phyloP scores from a whole-genome alignment of 331 rosid species.

The Acacia pycnantha region DNA sequence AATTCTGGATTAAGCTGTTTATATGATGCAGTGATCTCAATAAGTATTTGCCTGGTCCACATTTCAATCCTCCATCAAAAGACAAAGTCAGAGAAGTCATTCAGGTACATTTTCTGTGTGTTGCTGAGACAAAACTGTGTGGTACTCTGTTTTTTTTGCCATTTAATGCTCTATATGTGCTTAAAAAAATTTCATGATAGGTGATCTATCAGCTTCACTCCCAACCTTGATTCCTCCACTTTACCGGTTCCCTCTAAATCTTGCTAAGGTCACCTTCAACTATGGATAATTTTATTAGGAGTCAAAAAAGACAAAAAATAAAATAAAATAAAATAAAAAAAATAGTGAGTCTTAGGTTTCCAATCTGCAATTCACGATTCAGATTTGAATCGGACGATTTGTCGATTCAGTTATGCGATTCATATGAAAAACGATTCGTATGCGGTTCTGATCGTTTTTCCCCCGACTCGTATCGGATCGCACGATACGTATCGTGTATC shows the following conservation, averaged over 20 bases:
- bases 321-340: no score
- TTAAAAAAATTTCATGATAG: background rate
- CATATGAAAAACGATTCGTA: no score
- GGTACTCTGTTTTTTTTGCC: background rate
- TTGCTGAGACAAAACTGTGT: conserved; percentile 15
- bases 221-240: background rate
- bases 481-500: no score
- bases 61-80: conserved; percentile 79
- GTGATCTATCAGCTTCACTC: background rate
- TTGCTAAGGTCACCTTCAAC: background rate
- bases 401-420: no score
- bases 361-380: no score
- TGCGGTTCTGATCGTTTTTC: no score
- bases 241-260: background rate
- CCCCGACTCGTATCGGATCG: no score
- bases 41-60: conserved; percentile 78
- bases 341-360: background rate
- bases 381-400: no score
- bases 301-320: background rate
- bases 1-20: conserved; percentile 1
- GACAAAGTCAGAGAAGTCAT: conserved; percentile 48
- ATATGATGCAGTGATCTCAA: conserved; percentile 70
- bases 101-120: conserved; percentile 48
- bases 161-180: background rate
- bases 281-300: background rate